Conservation (phyloP, 1,284 basidiomycete species). For the Puccinia novopanici region DNA sequence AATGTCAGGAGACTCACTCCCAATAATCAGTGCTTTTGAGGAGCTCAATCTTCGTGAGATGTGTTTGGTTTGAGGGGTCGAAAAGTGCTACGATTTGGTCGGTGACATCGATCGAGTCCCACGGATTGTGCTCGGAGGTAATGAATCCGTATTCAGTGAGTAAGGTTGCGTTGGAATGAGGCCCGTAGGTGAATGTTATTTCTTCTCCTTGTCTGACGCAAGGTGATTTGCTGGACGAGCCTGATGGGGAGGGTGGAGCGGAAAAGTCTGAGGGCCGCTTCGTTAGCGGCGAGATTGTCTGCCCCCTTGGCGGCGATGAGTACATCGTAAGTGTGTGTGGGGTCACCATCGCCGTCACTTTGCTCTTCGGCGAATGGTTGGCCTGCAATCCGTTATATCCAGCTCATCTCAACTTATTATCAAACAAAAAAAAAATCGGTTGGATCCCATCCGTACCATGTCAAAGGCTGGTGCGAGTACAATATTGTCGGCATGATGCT, state of each 20-base stretch:
- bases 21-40: conserved; percentile 16
- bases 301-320: not conserved
- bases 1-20: not conserved
- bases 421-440: conserved; percentile 54
- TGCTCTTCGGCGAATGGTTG: conserved; percentile 18
- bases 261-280: conserved; percentile 35
- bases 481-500: conserved; percentile 53
- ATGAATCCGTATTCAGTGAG: conserved; percentile 56
- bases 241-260: conserved; percentile 15
- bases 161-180: conserved; percentile 54
- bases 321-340: conserved; percentile 34
- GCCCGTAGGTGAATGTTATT: conserved; percentile 55
- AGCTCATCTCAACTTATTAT: conserved; percentile 29
- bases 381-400: not conserved
- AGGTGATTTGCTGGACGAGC: conserved; percentile 40
- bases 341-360: conserved; percentile 16
- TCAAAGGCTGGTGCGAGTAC: conserved; percentile 56
- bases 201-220: conserved; percentile 53
- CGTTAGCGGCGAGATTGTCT: not conserved
- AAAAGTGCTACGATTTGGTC: conserved; percentile 53
- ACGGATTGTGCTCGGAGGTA: conserved; percentile 53
- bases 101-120: conserved; percentile 54
- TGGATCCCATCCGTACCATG: conserved; percentile 51
- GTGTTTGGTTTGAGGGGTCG: conserved; percentile 50
- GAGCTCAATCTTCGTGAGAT: conserved; percentile 11